Percentiles rank a stretch among this genome's conserved stretches.
phyloP scores from a whole-genome alignment of 2,329 filamentous ascomycete species.

The Fusarium hostae region DNA sequence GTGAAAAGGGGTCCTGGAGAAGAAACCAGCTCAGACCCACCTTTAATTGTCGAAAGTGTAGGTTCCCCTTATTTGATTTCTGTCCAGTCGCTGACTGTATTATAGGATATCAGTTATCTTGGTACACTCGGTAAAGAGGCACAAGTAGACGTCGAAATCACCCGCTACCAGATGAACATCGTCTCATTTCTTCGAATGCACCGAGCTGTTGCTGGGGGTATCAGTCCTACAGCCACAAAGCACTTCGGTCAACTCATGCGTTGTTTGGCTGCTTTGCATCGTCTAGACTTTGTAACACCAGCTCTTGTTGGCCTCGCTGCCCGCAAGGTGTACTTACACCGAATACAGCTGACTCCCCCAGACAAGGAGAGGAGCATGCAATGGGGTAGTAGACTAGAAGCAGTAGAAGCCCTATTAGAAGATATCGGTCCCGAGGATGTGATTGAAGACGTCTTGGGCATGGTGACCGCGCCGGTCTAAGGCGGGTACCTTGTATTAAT shows the following conservation, averaged over 20 bases:
- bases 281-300: constrained; percentile 82
- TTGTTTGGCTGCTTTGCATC: constrained; percentile 84
- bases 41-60: constrained; percentile 59
- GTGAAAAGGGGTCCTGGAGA: constrained; percentile 52
- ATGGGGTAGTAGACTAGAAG: constrained; percentile 84
- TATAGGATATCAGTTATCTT: constrained; percentile 68
- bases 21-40: constrained; percentile 35
- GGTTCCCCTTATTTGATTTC: constrained; percentile 9
- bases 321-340: constrained; percentile 88
- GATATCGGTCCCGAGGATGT: constrained; percentile 70
- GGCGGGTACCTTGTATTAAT: constrained; percentile 40
- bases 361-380: constrained; percentile 87
- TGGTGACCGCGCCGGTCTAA: constrained; percentile 64
- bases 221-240: constrained; percentile 81
- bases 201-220: constrained; percentile 81
- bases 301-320: constrained; percentile 84
- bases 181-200: constrained; percentile 88
- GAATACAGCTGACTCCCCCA: constrained; percentile 75
- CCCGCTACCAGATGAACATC: constrained; percentile 88
- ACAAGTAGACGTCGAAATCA: constrained; percentile 78
- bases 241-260: constrained; percentile 77
- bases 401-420: constrained; percentile 74
- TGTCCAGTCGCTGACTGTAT: constrained; percentile 34
- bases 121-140: constrained; percentile 68
- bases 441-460: constrained; percentile 70